These are phyloP conservation scores for Dispira simplex DNA, from an alignment of 192 early-diverging fungal genomes.

Conservation along the genomic window DNA sequence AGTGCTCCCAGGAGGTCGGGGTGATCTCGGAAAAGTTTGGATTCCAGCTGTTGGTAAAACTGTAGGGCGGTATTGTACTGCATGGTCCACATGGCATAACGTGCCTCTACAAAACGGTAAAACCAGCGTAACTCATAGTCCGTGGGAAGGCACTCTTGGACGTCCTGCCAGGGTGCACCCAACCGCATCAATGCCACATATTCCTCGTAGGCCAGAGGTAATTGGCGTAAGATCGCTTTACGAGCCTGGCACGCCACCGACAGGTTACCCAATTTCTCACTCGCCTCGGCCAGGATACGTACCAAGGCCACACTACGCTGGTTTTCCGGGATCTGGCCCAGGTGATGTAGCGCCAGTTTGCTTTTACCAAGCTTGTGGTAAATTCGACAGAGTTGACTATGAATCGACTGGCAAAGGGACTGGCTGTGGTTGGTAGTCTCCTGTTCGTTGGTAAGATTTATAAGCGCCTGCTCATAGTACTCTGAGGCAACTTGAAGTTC, in stretches of 20 bases:
- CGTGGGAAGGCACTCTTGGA: neutral
- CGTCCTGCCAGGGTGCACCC: neutral
- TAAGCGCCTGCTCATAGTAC: neutral
- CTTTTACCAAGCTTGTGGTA: neutral
- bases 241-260: neutral
- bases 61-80: neutral
- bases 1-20: neutral
- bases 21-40: neutral
- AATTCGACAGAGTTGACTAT: neutral
- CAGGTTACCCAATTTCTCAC: neutral
- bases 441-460: neutral
- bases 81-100: neutral
- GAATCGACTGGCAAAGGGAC: neutral
- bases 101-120: neutral
- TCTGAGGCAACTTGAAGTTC: neutral
- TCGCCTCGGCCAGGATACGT: neutral
- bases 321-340: neutral
- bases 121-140: neutral
- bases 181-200: neutral
- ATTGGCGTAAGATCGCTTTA: neutral
- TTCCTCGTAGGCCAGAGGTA: neutral
- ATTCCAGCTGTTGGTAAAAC: neutral
- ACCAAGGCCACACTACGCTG: neutral
- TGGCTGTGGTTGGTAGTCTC: too few species aligned
- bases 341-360: neutral